Evolutionary conservation across 768 basidiomycete genomes (phyloP), one percentile per base, ranked within the genome.

Genomic region (Obba rivulosa): DNA sequence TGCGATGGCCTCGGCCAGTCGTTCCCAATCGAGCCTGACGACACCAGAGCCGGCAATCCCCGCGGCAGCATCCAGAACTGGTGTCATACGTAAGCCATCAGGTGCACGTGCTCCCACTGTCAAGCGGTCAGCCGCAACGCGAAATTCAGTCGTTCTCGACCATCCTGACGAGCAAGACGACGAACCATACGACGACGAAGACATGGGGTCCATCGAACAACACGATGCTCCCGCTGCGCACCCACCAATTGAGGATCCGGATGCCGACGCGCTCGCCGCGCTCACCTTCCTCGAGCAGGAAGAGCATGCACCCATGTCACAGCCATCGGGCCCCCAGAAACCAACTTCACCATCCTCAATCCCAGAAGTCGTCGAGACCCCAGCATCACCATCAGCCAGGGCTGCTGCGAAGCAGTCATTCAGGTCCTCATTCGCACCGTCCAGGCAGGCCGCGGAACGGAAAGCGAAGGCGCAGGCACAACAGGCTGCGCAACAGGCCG

Each of bases 381-480:
- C 55, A 34, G 53, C 55, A 31, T 51, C 54, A 31, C 65, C 61
- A 3, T 64, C 63, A 20, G 56, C 59, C 18, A 46, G 57, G 16
- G 55, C 64, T 20, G 46, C 50, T 9, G 43, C 54, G 20, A 57
- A 57, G 17, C 45, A 66, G 1, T 77, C 79, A 46, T 87, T 77
- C 68, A 82, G 81, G 45, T 94, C 92, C 0, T 92, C 94, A 3
- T 97, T 97, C 62, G 88, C 92, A 0, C 85, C 85, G 2, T 89
- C 87, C 16, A 87, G 79, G 59, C 81, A 85, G 54, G 92, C 92
- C 34, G 80, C 81, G 18, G 85, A 97, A 61, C 78, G 95, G 45
- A 86, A 87, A 57, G 87, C 88, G 8, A 89, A 87, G 61, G 75
- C 79, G 13, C 83, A 94, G 60, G 90, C 86, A 10, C 86, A 89